Evolutionary conservation across 2,329 filamentous ascomycete species (phyloP).

Genomic region (Sporothrix schenckii): DNA sequence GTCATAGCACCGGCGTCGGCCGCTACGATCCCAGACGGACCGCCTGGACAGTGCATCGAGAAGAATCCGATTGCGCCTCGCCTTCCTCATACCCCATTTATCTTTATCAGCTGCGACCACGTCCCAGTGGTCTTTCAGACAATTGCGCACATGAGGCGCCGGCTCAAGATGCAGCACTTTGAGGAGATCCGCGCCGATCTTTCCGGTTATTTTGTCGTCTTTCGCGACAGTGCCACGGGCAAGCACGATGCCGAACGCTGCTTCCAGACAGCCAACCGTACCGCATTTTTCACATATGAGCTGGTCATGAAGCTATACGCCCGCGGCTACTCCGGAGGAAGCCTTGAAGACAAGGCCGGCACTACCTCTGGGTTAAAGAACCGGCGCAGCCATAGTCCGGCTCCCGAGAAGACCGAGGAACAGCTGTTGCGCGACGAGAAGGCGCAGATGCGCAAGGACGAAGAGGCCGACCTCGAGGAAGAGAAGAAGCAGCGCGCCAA

Average conservation of each 20-base stretch:
- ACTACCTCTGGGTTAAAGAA: slow-evolving; percentile 33
- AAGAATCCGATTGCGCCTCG: slow-evolving; percentile 66
- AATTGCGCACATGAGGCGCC: slow-evolving; percentile 85
- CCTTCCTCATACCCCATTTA: slow-evolving; percentile 79
- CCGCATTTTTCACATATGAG: slow-evolving; percentile 83
- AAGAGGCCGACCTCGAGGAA: slow-evolving; percentile 81
- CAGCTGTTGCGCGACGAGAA: slow-evolving; percentile 61
- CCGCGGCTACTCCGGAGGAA: slow-evolving; percentile 37
- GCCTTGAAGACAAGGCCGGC: slow-evolving; percentile 21
- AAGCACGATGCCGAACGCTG: slow-evolving; percentile 81
- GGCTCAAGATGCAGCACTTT: slow-evolving; percentile 80
- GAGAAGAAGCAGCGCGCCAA: slow-evolving; percentile 86
- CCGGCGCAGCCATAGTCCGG: slow-evolving; percentile 40
- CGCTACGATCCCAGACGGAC: slow-evolving; percentile 50
- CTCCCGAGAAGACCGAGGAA: slow-evolving; percentile 46
- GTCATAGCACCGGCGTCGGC: slow-evolving; percentile 27
- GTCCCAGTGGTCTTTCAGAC: slow-evolving; percentile 87
- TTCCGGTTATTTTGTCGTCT: slow-evolving; percentile 89
- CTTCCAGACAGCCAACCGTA: slow-evolving; percentile 75
- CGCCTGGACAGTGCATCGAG: slow-evolving; percentile 58
- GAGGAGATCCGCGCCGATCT: slow-evolving; percentile 81
- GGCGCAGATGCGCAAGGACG: slow-evolving; percentile 68
- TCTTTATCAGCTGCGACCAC: slow-evolving; percentile 83
- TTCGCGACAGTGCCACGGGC: slow-evolving; percentile 75
- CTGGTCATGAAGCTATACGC: slow-evolving; percentile 85